phyloP scores from a whole-genome alignment of 108 stramenopile species.

The Stephanodiscus minutulus region DNA sequence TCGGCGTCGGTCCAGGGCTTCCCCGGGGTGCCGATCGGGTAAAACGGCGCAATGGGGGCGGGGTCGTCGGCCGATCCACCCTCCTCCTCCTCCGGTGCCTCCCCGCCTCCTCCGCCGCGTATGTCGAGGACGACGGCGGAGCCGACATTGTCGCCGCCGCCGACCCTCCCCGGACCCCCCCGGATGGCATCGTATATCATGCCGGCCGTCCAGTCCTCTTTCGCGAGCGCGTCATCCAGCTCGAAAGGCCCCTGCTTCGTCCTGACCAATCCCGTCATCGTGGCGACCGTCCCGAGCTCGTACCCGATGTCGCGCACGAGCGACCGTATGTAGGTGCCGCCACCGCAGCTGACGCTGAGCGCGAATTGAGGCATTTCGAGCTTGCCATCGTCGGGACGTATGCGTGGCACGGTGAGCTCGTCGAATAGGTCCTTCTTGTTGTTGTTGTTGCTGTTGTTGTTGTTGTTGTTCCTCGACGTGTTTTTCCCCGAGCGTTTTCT shows the following conservation, averaged over 20 bases:
- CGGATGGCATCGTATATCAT: conserved; percentile 55
- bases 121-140: too few species aligned
- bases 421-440: conserved; percentile 24
- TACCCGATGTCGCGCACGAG: conserved; percentile 86
- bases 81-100: too few species aligned
- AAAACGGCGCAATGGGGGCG: conserved; percentile 22
- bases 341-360: conserved; percentile 84
- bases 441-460: conserved; percentile 16
- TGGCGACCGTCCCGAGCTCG: conserved; percentile 72
- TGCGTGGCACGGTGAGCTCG: conserved; percentile 31
- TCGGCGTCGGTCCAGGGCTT: conserved; percentile 59
- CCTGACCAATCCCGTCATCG: conserved; percentile 83
- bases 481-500: conserved; percentile 1
- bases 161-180: background rate
- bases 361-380: conserved; percentile 65
- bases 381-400: background rate
- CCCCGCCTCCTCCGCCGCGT: too few species aligned
- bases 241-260: conserved; percentile 86
- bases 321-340: conserved; percentile 89
- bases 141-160: too few species aligned
- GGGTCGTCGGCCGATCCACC: too few species aligned
- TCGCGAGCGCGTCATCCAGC: conserved; percentile 59
- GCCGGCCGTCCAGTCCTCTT: conserved; percentile 61
- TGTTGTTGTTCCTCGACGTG: too few species aligned
- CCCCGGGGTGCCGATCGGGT: conserved; percentile 71